A percentile compares a stretch with the other conserved stretches of the same genome.
phyloP scores from a whole-genome alignment of 2,329 filamentous ascomycete species.

The Fusarium sp. region DNA sequence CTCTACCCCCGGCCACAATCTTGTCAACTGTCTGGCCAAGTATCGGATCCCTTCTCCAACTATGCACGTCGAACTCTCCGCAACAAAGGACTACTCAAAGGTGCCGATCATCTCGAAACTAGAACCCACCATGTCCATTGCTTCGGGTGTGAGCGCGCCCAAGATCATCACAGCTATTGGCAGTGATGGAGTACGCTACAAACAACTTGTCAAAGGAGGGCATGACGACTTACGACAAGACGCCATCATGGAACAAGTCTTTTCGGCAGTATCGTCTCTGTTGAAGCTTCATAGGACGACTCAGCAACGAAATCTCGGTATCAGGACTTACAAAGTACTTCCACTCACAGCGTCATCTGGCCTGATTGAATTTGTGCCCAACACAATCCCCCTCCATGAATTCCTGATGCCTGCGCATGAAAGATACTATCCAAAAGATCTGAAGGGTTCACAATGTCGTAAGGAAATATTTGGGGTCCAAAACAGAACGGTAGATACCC shows the following conservation, averaged over 20 bases:
- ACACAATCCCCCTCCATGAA: conserved; percentile 92
- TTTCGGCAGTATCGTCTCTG: conserved; percentile 92
- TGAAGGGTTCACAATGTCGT: conserved; percentile 80
- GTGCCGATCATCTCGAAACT: conserved; percentile 81
- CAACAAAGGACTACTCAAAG: conserved; percentile 78
- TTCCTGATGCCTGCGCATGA: conserved; percentile 93
- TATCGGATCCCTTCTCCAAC: conserved; percentile 88
- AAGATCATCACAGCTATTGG: conserved; percentile 90
- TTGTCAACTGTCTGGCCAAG: conserved; percentile 72
- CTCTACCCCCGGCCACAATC: conserved; percentile 69
- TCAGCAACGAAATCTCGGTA: conserved; percentile 86
- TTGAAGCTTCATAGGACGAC: conserved; percentile 88
- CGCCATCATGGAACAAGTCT: conserved; percentile 99
- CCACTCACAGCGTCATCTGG: conserved; percentile 87
- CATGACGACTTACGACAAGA: conserved; percentile 97
- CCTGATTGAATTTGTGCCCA: conserved; percentile 95
- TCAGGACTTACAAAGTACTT: conserved; percentile 96
- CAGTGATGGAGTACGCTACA: conserved; percentile 82
- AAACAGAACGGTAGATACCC: conserved; percentile 73
- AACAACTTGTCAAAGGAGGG: conserved; percentile 93
- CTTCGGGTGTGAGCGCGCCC: conserved; percentile 89
- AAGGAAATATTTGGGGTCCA: conserved; percentile 83
- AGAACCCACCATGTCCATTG: conserved; percentile 82
- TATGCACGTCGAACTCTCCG: conserved; percentile 81
- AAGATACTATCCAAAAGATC: conserved; percentile 85